Conservation (phyloP, 495 filamentous ascomycete species). For the Jackrogersella minutella region DNA sequence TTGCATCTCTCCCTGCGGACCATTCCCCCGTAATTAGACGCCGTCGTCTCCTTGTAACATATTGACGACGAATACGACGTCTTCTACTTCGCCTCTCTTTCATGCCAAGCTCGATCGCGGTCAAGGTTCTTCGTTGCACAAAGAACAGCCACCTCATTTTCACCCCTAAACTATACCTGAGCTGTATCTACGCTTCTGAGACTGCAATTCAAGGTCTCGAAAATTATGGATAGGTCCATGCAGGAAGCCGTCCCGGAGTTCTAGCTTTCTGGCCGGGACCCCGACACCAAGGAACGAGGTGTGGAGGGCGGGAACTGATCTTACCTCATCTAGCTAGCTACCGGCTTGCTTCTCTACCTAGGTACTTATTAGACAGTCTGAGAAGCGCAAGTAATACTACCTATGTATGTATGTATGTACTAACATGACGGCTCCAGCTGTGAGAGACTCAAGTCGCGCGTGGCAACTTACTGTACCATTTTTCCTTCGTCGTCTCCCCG, state of each 20-base stretch:
- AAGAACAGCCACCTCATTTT: conserved; percentile 39
- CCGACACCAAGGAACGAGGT: conserved; percentile 29
- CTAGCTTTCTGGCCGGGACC: conserved; percentile 26
- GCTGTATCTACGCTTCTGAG: conserved; percentile 32
- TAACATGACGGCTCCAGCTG: conserved; percentile 26
- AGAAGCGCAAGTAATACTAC: conserved; percentile 11
- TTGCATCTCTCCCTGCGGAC: conserved; percentile 19
- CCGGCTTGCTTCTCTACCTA: conserved; percentile 10
- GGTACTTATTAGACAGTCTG: no score
- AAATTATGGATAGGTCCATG: conserved; percentile 38
- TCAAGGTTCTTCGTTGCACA: conserved; percentile 32
- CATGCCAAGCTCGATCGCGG: conserved; percentile 17
- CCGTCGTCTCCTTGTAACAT: conserved; percentile 33
- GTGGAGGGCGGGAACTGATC: conserved; percentile 35
- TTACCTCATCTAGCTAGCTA: conserved; percentile 20
- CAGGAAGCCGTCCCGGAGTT: conserved; percentile 41
- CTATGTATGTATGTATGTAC: no score
- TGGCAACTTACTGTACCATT: conserved; percentile 8
- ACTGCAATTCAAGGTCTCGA: conserved; percentile 37
- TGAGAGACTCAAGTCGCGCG: conserved; percentile 30
- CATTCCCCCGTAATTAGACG: conserved; percentile 26
- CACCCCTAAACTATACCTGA: conserved; percentile 31
- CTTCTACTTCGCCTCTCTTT: conserved; percentile 11
- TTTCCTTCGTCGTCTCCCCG: conserved; percentile 23
- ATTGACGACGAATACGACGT: conserved; percentile 20